A percentile compares a stretch with the other conserved stretches of the same genome.
phyloP scores from a whole-genome alignment of 495 filamentous ascomycete genomes.

The Aspergillus leporis region DNA sequence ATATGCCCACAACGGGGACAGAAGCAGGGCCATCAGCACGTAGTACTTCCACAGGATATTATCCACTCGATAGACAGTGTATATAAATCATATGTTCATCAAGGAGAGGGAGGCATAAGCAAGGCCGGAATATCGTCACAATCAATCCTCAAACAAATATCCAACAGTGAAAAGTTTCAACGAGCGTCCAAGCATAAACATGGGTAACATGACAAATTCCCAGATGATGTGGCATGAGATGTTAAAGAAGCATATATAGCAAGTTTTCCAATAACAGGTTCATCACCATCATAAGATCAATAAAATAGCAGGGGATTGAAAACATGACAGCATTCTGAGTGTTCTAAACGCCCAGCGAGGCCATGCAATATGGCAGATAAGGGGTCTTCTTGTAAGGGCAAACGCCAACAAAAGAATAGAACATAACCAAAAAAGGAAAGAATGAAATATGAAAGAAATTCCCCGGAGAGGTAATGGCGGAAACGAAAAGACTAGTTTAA shows the following conservation, averaged over 20 bases:
- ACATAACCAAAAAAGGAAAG: slow-evolving; percentile 3
- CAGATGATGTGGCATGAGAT: slow-evolving; percentile 4
- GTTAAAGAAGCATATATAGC: slow-evolving; percentile 5
- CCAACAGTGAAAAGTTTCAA: slow-evolving; percentile 5
- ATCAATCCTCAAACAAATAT: slow-evolving; percentile 7
- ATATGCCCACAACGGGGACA: slow-evolving; percentile 1
- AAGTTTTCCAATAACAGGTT: background rate
- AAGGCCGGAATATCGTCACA: slow-evolving; percentile 8
- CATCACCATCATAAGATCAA: slow-evolving; percentile 15
- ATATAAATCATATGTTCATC: slow-evolving; percentile 27
- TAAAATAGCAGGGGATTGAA: slow-evolving; percentile 8
- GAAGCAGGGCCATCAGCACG: slow-evolving; percentile 11
- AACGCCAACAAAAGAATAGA: background rate
- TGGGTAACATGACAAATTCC: slow-evolving; percentile 7
- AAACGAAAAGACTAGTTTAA: slow-evolving; percentile 20
- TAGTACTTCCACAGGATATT: slow-evolving; percentile 13
- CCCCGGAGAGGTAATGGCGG: background rate
- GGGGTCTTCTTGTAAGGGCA: background rate
- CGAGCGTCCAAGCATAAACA: slow-evolving; percentile 8
- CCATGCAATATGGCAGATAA: slow-evolving; percentile 2
- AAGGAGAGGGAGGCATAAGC: slow-evolving; percentile 9
- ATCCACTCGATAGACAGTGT: slow-evolving; percentile 20
- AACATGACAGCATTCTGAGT: slow-evolving; percentile 12
- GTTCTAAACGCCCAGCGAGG: slow-evolving; percentile 3
- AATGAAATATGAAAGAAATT: background rate